Conservation (phyloP, 352 stramenopile species). For the Phytophthora macrochlamydospora region DNA sequence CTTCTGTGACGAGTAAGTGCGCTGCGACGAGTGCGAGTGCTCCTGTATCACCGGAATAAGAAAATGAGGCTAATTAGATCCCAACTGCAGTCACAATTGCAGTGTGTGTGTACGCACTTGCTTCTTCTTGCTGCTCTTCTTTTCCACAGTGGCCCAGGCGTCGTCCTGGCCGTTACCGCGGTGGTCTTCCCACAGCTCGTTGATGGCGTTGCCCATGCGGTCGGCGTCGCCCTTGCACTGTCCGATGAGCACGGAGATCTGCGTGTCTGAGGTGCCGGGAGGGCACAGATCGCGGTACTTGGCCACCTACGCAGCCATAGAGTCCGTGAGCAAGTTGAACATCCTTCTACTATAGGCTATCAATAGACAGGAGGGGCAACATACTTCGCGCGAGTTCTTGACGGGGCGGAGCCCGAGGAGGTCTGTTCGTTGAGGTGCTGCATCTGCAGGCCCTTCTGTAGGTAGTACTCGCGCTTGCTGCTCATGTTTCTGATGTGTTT, state of each 20-base stretch:
- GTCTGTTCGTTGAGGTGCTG: slow-evolving; percentile 78
- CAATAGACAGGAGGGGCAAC: neutral
- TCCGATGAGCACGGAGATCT: slow-evolving; percentile 72
- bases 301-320: slow-evolving; percentile 40
- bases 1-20: slow-evolving; percentile 44
- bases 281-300: slow-evolving; percentile 85
- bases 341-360: neutral
- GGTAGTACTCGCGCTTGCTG: slow-evolving; percentile 81
- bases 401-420: slow-evolving; percentile 22
- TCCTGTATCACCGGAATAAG: slow-evolving; percentile 17
- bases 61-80: neutral
- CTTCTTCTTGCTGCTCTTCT: slow-evolving; percentile 84
- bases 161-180: slow-evolving; percentile 63
- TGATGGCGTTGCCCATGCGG: slow-evolving; percentile 77
- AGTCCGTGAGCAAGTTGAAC: no score
- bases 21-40: slow-evolving; percentile 29
- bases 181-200: slow-evolving; percentile 86
- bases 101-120: slow-evolving; percentile 20
- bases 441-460: slow-evolving; percentile 84
- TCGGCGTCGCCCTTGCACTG: slow-evolving; percentile 77
- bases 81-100: neutral
- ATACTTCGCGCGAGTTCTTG: slow-evolving; percentile 71
- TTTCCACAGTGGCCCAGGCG: slow-evolving; percentile 81
- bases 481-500: slow-evolving; percentile 73
- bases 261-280: slow-evolving; percentile 75